Conservation (phyloP, 345 rosid genomes). For the Dimocarpus longan region DNA sequence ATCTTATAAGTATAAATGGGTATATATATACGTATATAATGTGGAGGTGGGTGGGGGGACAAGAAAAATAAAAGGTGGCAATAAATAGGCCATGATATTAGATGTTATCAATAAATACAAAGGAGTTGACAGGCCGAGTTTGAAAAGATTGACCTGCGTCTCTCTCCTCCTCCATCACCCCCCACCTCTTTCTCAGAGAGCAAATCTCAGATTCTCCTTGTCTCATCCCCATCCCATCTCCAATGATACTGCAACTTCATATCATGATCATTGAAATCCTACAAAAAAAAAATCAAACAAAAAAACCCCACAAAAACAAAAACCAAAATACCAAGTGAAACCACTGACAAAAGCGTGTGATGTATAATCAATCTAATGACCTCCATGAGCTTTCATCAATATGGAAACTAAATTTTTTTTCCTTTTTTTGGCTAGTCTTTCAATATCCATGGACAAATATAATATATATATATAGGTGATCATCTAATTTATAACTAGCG, state of each 20-base stretch:
- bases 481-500: conserved; percentile 4
- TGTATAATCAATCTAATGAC: conserved; percentile 29
- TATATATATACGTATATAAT: conserved; percentile 3
- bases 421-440: conserved; percentile 25
- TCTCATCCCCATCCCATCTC: conserved; percentile 38
- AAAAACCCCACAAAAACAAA: conserved; percentile 5
- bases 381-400: conserved; percentile 26
- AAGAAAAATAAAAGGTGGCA: conserved; percentile 46
- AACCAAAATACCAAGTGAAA: neutral
- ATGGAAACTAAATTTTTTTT: conserved; percentile 19
- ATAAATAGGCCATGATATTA: conserved; percentile 42
- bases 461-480: conserved; percentile 18
- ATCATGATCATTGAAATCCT: conserved; percentile 40
- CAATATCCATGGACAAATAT: conserved; percentile 17
- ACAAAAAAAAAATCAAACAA: conserved; percentile 30
- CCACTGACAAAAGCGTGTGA: conserved; percentile 20
- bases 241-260: conserved; percentile 43
- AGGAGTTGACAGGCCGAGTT: conserved; percentile 59
- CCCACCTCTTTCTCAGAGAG: conserved; percentile 1
- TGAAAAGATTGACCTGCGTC: conserved; percentile 66
- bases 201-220: conserved; percentile 58
- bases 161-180: conserved; percentile 28
- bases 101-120: conserved; percentile 51
- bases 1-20: neutral
- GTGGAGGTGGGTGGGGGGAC: conserved; percentile 43